Evolutionary conservation across 345 rosid genomes (phyloP), one percentile per base, ranked within the genome.

Genomic region (Populus tremula): DNA sequence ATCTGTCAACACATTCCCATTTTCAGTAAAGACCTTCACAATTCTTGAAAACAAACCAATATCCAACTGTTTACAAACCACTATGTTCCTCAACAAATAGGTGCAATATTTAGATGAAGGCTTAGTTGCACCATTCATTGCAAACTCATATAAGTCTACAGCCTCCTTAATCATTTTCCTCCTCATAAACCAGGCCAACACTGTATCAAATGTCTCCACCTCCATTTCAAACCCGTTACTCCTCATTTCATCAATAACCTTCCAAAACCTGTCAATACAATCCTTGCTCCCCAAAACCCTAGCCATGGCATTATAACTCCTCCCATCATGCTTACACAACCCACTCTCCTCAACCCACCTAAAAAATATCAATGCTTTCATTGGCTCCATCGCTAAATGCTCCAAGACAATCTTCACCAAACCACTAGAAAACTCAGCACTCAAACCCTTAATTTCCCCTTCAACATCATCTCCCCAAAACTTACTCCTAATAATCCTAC

Each of bases 261-360:
- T 91, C 91, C 92, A 90, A 77, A 96, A 93, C 70, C 96, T 86
- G 82, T 93, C 98, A 5, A 88, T 79, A 70, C 84, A 93, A 61
- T 92, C 97, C 77, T 90, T 93, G 76, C 88, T 90, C 33, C 98
- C 98, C 81, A 95, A 82, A 69, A 91, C 85, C 79, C 86, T 83
- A 8, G 94, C 94, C 72, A 95, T 77, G 33, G 90, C 89, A 87
- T 95, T 95, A 77, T 90, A 93, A 17, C 88, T 95, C 63, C 65
- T 53, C 77, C 82, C 86, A 81, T 91, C 89, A 67, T 87, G 96
- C 83, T 87, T 88, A 78, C 78, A 83, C 38, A 86, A 71, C 49
- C 85, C 87, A 85, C 86, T 76, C 83, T 93, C 98, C 85, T 91
- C 87, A 27, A 87, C 70, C 99, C 99, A 95, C 82, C 97, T 79